phyloP scores from a whole-genome alignment of 768 basidiomycete species.

The Psilocybe cubensis region DNA sequence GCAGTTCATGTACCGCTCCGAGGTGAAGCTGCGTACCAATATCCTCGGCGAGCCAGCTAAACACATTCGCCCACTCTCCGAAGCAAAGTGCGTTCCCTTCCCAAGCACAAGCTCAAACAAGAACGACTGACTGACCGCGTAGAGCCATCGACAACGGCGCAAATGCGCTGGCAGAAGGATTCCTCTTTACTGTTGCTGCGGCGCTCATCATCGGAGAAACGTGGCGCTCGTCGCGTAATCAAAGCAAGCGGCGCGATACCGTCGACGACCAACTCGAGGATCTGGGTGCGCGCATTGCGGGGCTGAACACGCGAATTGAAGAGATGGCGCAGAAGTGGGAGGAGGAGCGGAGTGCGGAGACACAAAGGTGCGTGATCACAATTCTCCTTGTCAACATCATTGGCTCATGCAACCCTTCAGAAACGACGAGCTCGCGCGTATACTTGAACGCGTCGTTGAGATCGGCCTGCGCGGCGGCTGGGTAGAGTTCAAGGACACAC shows the following conservation, averaged over 20 bases:
- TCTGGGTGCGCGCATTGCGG: slow-evolving; percentile 48
- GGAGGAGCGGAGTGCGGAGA: slow-evolving; percentile 47
- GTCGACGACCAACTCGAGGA: slow-evolving; percentile 75
- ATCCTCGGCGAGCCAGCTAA: slow-evolving; percentile 79
- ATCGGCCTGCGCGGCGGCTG: slow-evolving; percentile 66
- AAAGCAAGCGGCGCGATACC: slow-evolving; percentile 69
- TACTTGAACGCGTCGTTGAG: slow-evolving; percentile 70
- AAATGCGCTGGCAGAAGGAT: slow-evolving; percentile 83
- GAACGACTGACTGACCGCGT: not conserved
- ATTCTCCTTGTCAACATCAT: not conserved
- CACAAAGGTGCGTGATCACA: slow-evolving; percentile 42
- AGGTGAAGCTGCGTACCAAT: slow-evolving; percentile 72
- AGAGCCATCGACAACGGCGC: slow-evolving; percentile 89
- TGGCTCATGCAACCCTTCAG: no score
- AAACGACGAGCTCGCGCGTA: slow-evolving; percentile 66
- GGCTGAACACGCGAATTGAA: slow-evolving; percentile 47
- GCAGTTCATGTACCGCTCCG: slow-evolving; percentile 76
- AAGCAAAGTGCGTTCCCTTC: slow-evolving; percentile 56
- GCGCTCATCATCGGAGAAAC: slow-evolving; percentile 75
- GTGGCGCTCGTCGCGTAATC: slow-evolving; percentile 72
- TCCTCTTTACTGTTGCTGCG: slow-evolving; percentile 79
- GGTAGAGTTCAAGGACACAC: slow-evolving; percentile 66
- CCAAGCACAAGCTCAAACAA: not conserved
- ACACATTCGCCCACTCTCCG: slow-evolving; percentile 76
- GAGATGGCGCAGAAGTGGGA: slow-evolving; percentile 44